Evolutionary conservation across 768 basidiomycete genomes (phyloP).

Genomic region (Amanita rimosa): DNA sequence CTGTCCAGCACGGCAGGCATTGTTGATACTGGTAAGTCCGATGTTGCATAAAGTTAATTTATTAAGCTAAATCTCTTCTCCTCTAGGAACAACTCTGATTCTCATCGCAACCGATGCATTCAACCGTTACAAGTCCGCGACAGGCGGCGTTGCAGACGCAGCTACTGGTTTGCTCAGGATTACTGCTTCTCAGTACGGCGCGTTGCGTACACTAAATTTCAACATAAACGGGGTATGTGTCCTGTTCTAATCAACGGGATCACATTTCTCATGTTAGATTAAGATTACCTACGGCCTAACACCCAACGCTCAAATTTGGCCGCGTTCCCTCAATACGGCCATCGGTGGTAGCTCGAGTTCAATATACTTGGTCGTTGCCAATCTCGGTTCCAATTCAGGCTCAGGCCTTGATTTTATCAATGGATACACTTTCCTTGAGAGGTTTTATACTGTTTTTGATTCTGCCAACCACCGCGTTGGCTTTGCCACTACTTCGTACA

Average conservation of each 20-base stretch:
- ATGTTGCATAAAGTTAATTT: too few relatives aligned
- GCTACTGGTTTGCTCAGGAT: constrained; percentile 40
- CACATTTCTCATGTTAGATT: constrained; percentile 18
- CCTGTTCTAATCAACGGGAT: constrained; percentile 14
- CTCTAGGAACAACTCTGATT: constrained; percentile 40
- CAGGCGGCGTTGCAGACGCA: constrained; percentile 29
- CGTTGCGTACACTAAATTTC: constrained; percentile 47
- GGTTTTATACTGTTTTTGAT: constrained; percentile 49
- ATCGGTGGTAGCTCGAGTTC: constrained; percentile 39
- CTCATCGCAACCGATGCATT: constrained; percentile 37
- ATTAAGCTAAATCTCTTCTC: not conserved
- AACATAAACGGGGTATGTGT: constrained; percentile 32
- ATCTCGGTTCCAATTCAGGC: constrained; percentile 38
- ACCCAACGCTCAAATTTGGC: constrained; percentile 62
- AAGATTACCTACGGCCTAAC: constrained; percentile 43
- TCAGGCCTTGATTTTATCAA: constrained; percentile 56
- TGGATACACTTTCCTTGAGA: constrained; percentile 27
- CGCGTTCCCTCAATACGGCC: constrained; percentile 40
- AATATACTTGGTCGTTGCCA: constrained; percentile 47
- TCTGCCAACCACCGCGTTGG: constrained; percentile 28
- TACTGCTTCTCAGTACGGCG: constrained; percentile 36
- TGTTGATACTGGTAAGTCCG: constrained; percentile 38
- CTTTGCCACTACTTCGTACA: constrained; percentile 44
- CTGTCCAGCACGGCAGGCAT: constrained; percentile 39
- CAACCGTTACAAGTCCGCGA: constrained; percentile 29